Base-by-base conservation (phyloP, 345 rosid species). In the Geranium rotundifolium region DNA sequence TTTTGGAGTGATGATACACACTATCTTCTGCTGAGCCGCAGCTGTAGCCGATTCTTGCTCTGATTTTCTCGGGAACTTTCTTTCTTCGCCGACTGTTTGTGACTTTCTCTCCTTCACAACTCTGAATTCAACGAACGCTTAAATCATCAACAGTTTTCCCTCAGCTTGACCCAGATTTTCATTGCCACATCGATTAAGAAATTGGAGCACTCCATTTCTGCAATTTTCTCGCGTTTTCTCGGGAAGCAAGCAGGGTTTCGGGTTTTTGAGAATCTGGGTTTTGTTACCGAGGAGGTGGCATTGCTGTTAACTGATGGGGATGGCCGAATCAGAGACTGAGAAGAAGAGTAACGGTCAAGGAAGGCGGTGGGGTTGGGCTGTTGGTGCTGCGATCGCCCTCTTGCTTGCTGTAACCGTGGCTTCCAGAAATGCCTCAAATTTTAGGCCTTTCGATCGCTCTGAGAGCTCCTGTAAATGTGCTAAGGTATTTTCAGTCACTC, bases 391-490 rank as follows among this genome's bases (percentile, higher is more conserved):
- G 52, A 41, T 73, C 60, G 68, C 68, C 37, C 61, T 82, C 46
- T 7, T 81, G 49, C 31, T 84, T 65, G 85, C 93, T 57, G 67
- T 71, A 16, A 72, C 78, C 7, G 41, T 82, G 5, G 75, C 77
- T 57, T 79, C 81, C 29, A 62, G 61, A 1, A 49, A 56, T 69
- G 49, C 62, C 0, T 62, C 77, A 9, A 71, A 55, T 64, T 39
- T 72, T 58, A 73, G 65, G 69, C 75, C 77, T 37, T 69, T 63
- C 73, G 77, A 70, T 7, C 58, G 66, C 1, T 50, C 61, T 19
- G 62, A 71, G 12, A 73, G 71, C 56, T 61, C 80, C 31, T 91
- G 95, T 65, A 72, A 46, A 57, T 88, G 96, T 67, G 73, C 71
- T 64, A 67, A 86, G 97, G 96, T 84, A 4, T 23, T 23, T 17